Conservation (phyloP, 208 protist species). For the Vickermania spadyakhi region DNA sequence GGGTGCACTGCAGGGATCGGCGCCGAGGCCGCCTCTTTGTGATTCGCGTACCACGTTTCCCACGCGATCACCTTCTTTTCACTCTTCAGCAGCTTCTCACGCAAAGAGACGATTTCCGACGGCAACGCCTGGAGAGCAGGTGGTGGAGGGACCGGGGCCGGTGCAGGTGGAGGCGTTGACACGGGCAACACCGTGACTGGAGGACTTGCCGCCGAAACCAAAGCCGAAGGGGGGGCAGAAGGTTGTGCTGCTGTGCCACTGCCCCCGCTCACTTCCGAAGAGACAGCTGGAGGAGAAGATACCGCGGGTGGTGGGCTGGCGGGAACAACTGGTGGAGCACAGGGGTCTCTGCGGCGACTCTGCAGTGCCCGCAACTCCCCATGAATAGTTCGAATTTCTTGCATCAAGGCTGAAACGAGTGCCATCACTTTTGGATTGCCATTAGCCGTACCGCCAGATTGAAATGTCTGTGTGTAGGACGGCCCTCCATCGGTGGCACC, state of each 20-base stretch:
- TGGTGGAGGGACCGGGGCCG: neutral
- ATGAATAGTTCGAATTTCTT: neutral
- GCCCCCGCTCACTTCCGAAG: neutral
- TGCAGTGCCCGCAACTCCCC: neutral
- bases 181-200: neutral
- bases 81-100: conserved; percentile 17
- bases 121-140: neutral
- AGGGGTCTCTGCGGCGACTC: neutral
- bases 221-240: neutral
- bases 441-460: too few species aligned
- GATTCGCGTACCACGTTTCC: conserved; percentile 39
- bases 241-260: too few species aligned
- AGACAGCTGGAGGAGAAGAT: neutral
- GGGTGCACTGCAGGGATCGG: too few species aligned
- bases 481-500: too few species aligned
- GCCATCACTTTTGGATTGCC: neutral
- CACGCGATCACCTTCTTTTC: conserved; percentile 44
- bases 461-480: too few species aligned
- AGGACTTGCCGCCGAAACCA: neutral
- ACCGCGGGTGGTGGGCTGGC: neutral
- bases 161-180: neutral
- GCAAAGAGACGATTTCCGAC: conserved; percentile 2
- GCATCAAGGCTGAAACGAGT: neutral
- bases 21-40: too few species aligned
- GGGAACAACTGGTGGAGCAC: neutral